Evolutionary conservation across 2,329 filamentous ascomycete species (phyloP).

Genomic region (Colletotrichum agaves): DNA sequence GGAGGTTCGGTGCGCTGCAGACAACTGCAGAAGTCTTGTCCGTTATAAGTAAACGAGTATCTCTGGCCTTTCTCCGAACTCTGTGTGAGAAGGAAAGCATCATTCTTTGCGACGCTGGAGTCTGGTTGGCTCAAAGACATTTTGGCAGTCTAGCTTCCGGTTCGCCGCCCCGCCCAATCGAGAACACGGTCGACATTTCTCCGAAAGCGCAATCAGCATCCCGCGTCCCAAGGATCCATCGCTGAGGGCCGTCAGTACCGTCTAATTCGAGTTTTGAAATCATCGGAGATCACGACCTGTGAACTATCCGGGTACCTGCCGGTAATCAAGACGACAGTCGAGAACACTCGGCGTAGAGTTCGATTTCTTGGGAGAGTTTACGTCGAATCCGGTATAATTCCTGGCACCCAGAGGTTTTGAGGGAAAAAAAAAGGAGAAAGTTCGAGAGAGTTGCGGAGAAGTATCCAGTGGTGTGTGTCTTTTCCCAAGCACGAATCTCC

Average conservation of each 20-base stretch:
- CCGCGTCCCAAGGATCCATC: slow-evolving; percentile 1
- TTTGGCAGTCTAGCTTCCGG: neutral
- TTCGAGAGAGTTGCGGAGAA: neutral
- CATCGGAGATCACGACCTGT: neutral
- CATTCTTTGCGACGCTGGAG: neutral
- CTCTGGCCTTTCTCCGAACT: neutral
- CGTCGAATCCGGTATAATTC: neutral
- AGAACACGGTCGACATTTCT: neutral
- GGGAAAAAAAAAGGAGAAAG: neutral
- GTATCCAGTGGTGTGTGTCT: too few species aligned
- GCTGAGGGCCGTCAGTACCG: neutral
- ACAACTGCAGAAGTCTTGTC: neutral
- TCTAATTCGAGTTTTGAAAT: neutral
- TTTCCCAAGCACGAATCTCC: neutral
- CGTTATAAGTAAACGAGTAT: neutral
- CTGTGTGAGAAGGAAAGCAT: neutral
- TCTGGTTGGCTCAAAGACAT: neutral
- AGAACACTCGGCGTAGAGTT: neutral
- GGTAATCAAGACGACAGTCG: neutral
- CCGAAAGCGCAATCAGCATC: neutral
- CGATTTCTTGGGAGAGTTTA: neutral
- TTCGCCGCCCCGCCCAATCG: neutral
- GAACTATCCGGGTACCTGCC: slow-evolving; percentile 3
- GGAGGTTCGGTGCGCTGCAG: neutral
- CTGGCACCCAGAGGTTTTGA: neutral